Percentiles rank a stretch among this genome's conserved stretches.
phyloP scores from a whole-genome alignment of 2,329 filamentous ascomycete species.

The Penicillium sp. region DNA sequence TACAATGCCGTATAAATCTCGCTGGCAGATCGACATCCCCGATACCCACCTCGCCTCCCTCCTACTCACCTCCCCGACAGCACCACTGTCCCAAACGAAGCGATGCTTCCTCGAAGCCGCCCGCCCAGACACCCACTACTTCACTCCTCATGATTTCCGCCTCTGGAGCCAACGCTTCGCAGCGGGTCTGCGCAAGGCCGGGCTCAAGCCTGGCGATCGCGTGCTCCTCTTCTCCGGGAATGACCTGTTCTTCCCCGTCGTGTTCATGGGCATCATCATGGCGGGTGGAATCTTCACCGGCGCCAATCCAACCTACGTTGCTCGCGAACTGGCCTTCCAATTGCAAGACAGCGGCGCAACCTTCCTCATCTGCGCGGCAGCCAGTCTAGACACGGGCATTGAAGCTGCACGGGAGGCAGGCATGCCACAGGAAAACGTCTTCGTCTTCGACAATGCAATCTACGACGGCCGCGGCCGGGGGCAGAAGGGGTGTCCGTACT shows the following conservation, averaged over 20 bases:
- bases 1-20: constrained; percentile 55
- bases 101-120: constrained; percentile 64
- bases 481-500: constrained; percentile 56
- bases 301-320: constrained; percentile 69
- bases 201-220: constrained; percentile 67
- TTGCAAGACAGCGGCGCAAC: constrained; percentile 68
- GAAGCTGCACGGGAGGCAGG: constrained; percentile 64
- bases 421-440: constrained; percentile 59
- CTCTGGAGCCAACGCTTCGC: constrained; percentile 73
- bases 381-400: constrained; percentile 62
- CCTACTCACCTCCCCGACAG: constrained; percentile 54
- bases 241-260: constrained; percentile 69
- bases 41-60: constrained; percentile 43
- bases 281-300: constrained; percentile 77
- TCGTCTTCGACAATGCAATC: constrained; percentile 63
- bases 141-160: constrained; percentile 66
- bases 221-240: constrained; percentile 75
- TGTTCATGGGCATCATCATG: constrained; percentile 74
- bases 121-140: constrained; percentile 64
- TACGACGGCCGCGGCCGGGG: constrained; percentile 46
- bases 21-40: constrained; percentile 51
- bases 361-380: constrained; percentile 63
- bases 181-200: constrained; percentile 64
- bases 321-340: constrained; percentile 73
- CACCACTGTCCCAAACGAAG: constrained; percentile 48